Evolutionary conservation across 2,329 filamentous ascomycete species (phyloP).

Genomic region (Sporothrix phasma): DNA sequence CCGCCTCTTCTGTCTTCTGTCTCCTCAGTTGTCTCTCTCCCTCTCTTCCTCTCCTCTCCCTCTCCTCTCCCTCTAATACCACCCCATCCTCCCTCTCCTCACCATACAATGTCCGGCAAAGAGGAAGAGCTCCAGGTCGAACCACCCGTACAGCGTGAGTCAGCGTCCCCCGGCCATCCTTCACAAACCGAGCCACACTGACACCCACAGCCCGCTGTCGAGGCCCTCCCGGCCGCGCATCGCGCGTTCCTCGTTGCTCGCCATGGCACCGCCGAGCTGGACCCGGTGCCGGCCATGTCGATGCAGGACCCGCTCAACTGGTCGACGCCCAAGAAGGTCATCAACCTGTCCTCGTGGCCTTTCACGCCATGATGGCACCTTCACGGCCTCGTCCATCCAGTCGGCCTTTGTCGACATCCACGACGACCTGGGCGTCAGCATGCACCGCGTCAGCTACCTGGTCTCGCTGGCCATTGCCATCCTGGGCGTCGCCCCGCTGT

Average conservation of each 20-base stretch:
- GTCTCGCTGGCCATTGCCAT: slow-evolving; percentile 46
- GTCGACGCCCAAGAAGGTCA: slow-evolving; percentile 30
- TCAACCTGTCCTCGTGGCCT: slow-evolving; percentile 45
- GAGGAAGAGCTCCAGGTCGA: slow-evolving; percentile 7
- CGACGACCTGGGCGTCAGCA: slow-evolving; percentile 36
- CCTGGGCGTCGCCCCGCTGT: slow-evolving; percentile 42
- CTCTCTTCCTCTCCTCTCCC: background rate
- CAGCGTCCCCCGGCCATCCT: background rate
- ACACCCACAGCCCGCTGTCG: background rate
- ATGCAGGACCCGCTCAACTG: slow-evolving; percentile 11
- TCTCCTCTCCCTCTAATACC: background rate
- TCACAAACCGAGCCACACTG: background rate
- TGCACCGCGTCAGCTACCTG: slow-evolving; percentile 43
- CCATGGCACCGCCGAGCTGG: slow-evolving; percentile 12
- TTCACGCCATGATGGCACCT: slow-evolving; percentile 48
- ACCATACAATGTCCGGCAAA: background rate
- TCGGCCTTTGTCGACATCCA: slow-evolving; percentile 45
- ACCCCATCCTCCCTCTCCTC: background rate
- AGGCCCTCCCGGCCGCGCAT: slow-evolving; percentile 5
- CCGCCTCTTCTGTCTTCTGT: background rate
- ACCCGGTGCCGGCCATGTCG: slow-evolving; percentile 11
- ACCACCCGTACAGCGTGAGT: background rate
- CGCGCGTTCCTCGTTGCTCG: slow-evolving; percentile 2
- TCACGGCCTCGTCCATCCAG: slow-evolving; percentile 44
- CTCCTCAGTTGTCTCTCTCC: background rate